Base-by-base conservation (phyloP, 1,284 basidiomycete species). In the Cryptococcus deneoformans region DNA sequence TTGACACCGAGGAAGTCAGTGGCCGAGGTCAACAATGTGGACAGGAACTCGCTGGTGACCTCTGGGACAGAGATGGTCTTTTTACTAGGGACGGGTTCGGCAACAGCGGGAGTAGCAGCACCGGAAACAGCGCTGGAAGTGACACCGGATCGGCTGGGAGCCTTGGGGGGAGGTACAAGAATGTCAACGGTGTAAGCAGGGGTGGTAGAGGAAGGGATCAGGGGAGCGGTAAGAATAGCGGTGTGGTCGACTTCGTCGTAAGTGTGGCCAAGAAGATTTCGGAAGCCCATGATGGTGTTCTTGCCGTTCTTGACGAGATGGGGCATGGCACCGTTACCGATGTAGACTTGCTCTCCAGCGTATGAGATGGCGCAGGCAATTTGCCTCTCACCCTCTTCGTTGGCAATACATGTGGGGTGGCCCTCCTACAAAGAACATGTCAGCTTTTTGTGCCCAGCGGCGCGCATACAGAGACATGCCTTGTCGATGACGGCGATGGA, bases 381-480 rank as follows among this genome's bases (percentile, higher is more conserved):
- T 80, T 99, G 96, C 44, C 95, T 87, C 77, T 98, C 95, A 50
- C 95, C 95, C 72, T 98, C 95, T 77, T 99, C 94, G 77, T 98
- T 98, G 29, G 95, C 95, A 63, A 99, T 98, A 74, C 90, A 94
- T 73, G 91, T 89, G 38, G 93, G 87, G 46, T 88, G 81, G 29
- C 90, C 90, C 79, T 94, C 90, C 90, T 92, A 67, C 42, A 53
- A 8, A 29, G 3, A 29, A 24, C 42, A 24, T 0, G 46, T 54
- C 38, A 54, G 44, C 50, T 56, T 20, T 20, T 38, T n/a, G 24
- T 52, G 16, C 16, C 50, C 11, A 11, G 46, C 46, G n/a, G 14
- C 35, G 50, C 38, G 46, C 45, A 46, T 35, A 45, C 43, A 36
- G 35, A 45, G 48, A 50, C 16, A 12, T 56, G 90, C 92, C 83